A percentile compares a stretch with the other conserved stretches of the same genome.
These are phyloP conservation scores for Coleophoma cylindrospora DNA, from an alignment of 2,329 filamentous ascomycete species.

Conservation along the genomic window DNA sequence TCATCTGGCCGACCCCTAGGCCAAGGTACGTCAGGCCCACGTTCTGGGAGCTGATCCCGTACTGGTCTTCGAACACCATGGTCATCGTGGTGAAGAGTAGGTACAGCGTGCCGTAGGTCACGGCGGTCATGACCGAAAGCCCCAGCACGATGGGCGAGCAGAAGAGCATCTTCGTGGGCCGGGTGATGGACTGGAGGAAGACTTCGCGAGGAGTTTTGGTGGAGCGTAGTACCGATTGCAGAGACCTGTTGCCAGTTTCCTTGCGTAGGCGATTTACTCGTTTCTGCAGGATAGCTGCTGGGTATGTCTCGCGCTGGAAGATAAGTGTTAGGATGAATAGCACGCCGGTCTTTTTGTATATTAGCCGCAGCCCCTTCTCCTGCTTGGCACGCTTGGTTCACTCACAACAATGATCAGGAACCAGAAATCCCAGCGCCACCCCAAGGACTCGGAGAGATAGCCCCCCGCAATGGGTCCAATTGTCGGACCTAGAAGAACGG, in stretches of 20 bases:
- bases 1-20: conserved; percentile 31
- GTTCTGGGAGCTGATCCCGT: conserved; percentile 31
- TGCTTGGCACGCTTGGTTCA: conserved; percentile 22
- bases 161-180: conserved; percentile 36
- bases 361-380: background rate
- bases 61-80: conserved; percentile 38
- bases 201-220: conserved; percentile 23
- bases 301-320: conserved; percentile 35
- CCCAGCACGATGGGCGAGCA: conserved; percentile 29
- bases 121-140: conserved; percentile 40
- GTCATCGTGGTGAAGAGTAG: conserved; percentile 44
- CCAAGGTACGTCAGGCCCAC: conserved; percentile 34
- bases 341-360: conserved; percentile 24
- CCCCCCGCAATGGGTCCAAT: conserved; percentile 26
- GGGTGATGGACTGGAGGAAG: conserved; percentile 35
- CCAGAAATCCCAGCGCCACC: conserved; percentile 32
- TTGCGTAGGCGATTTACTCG: conserved; percentile 27
- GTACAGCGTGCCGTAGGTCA: conserved; percentile 46
- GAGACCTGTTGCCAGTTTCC: conserved; percentile 32
- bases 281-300: conserved; percentile 26
- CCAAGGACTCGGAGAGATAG: conserved; percentile 24
- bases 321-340: conserved; percentile 36
- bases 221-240: conserved; percentile 37
- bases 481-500: conserved; percentile 24
- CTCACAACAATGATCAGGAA: conserved; percentile 27